Percentiles rank a stretch among this genome's conserved stretches.
phyloP scores from a whole-genome alignment of 1,284 basidiomycete species.

The Tilletia caries region DNA sequence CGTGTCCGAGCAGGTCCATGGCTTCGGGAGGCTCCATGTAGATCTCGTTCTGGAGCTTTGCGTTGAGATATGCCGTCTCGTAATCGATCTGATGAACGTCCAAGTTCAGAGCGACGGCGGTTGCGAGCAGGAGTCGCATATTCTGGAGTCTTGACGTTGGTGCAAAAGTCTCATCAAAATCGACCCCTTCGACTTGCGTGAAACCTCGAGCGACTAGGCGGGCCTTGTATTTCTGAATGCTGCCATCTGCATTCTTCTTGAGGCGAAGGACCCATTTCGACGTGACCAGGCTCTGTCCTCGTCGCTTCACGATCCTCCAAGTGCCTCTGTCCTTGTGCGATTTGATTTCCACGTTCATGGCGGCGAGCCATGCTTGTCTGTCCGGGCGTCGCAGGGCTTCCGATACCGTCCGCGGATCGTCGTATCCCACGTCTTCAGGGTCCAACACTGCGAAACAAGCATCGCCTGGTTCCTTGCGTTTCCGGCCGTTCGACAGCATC shows the following conservation, averaged over 20 bases:
- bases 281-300: constrained; percentile 1
- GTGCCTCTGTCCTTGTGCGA: not conserved
- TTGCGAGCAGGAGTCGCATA: not conserved
- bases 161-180: constrained; percentile 19
- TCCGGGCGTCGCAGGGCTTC: not conserved
- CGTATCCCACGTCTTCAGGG: not conserved
- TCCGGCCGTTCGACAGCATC: not conserved
- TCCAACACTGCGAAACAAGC: not conserved
- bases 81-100: constrained; percentile 7
- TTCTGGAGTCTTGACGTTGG: constrained; percentile 9
- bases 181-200: constrained; percentile 16
- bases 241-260: constrained; percentile 8
- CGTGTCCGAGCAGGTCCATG: not conserved
- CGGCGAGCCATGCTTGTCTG: not conserved
- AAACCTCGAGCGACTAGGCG: constrained; percentile 18
- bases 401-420: not conserved
- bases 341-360: constrained; percentile 1
- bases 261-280: constrained; percentile 18
- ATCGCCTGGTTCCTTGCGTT: not conserved
- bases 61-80: constrained; percentile 10
- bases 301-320: not conserved
- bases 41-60: constrained; percentile 5
- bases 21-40: not conserved
- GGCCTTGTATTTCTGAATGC: constrained; percentile 16
- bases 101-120: not conserved